Evolutionary conservation across 192 early-diverging fungal genomes (phyloP), one percentile per base, ranked within the genome.

Genomic region (Mortierella hygrophila): DNA sequence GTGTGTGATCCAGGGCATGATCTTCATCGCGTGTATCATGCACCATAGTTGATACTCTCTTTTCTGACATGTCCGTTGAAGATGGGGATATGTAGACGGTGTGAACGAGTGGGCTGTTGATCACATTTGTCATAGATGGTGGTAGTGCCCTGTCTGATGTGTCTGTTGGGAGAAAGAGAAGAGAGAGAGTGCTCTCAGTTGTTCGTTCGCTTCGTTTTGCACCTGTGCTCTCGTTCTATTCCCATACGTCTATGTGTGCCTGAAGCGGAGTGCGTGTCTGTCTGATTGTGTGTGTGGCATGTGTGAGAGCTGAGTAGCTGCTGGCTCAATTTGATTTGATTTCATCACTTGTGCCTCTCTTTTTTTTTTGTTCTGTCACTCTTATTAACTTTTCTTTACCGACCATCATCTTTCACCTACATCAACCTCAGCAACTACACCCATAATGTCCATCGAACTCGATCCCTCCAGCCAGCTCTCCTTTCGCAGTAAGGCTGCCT

Each of bases 361-460:
- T 23, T 47, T 55, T 23, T 32, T 32, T 37, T 42, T 41, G 23
- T 38, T 52, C 35, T 41, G 18, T 42, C 32, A 46, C 44, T 74
- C 32, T 23, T 72, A 15, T 42, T 68, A n/a, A 54, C 15, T 26
- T 23, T 23, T 70, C 60, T 57, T 52, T 18, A 20, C 16, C 49
- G 49, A 21, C 49, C 46, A 70, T 65, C 60, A 65, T 65, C 74
- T 49, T 35, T 57, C 32, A 71, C 29, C 23, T 0, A 68, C 37
- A 57, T 72, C 52, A 71, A n/a, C 9, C 7, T 52, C 68, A 38
- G 20, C 57, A 54, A 70, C 70, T 41, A 29, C 49, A 60, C 0
- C 10, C 20, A 57, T 38, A 29, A 94, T 94, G 94, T 92, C 93
- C 10, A 79, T 94, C 49, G 89, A 93, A 73, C 89, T 93, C 77